These are phyloP conservation scores for Penicillium sp. DNA, from an alignment of 2,329 filamentous ascomycete genomes.

Conservation along the genomic window DNA sequence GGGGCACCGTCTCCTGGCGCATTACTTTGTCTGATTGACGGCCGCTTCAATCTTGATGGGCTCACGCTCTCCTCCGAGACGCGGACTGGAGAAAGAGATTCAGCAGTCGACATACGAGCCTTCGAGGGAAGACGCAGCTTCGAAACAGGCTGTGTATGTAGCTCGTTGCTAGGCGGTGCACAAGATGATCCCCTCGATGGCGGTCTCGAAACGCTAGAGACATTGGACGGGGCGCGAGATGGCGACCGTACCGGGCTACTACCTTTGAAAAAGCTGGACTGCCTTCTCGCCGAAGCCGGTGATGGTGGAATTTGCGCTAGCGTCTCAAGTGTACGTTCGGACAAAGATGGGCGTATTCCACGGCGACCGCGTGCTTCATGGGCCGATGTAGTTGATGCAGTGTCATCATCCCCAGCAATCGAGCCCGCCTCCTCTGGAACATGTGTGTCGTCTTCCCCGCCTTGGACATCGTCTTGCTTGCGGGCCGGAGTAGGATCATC, in stretches of 20 bases:
- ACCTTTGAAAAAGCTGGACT: conserved; percentile 70
- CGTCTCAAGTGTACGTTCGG: conserved; percentile 84
- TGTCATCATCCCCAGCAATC: conserved; percentile 13
- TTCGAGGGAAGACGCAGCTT: conserved; percentile 37
- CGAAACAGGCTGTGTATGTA: conserved; percentile 37
- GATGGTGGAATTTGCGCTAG: conserved; percentile 76
- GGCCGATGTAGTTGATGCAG: background rate
- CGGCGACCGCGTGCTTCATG: conserved; percentile 26
- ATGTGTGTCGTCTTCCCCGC: conserved; percentile 23
- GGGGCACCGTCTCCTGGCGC: conserved; percentile 11
- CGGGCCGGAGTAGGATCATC: conserved; percentile 11
- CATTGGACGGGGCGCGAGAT: conserved; percentile 61
- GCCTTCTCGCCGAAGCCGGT: conserved; percentile 64
- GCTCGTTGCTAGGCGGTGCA: conserved; percentile 56
- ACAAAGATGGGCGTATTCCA: conserved; percentile 48
- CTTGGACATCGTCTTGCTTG: conserved; percentile 24
- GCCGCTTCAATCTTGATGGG: conserved; percentile 26
- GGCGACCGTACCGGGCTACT: conserved; percentile 62
- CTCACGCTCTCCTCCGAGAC: conserved; percentile 24
- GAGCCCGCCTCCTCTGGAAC: conserved; percentile 15
- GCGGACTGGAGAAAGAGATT: conserved; percentile 22
- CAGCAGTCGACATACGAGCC: conserved; percentile 30
- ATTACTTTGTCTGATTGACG: conserved; percentile 24
- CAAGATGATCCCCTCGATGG: conserved; percentile 49
- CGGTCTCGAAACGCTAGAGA: conserved; percentile 50